Conservation (phyloP, 1,284 basidiomycete genomes). For the Flammula alnicola region DNA sequence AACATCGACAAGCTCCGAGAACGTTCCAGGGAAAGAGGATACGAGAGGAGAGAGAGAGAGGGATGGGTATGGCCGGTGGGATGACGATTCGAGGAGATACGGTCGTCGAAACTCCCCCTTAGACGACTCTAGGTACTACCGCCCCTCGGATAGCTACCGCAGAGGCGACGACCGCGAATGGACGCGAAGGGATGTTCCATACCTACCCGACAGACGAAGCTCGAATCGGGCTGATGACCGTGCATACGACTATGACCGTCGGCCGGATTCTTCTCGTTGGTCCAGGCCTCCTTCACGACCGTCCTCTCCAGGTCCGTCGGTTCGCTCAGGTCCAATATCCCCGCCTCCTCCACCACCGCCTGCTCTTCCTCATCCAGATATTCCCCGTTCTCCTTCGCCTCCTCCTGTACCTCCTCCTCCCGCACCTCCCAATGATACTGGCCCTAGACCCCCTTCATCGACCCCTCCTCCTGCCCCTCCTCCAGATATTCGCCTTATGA, state of each 20-base stretch:
- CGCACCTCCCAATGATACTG: conserved; percentile 20
- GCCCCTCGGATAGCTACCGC: conserved; percentile 33
- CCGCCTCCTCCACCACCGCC: conserved; percentile 19
- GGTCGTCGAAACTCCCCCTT: conserved; percentile 15
- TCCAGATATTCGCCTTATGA: conserved; percentile 39
- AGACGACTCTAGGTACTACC: conserved; percentile 33
- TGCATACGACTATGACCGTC: conserved; percentile 31
- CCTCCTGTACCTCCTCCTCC: conserved; percentile 22
- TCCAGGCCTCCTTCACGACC: conserved; percentile 23
- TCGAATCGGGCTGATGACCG: conserved; percentile 19
- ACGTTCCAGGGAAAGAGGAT: conserved; percentile 23
- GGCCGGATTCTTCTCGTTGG: no score
- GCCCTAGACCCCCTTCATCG: conserved; percentile 41
- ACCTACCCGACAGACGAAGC: conserved; percentile 27
- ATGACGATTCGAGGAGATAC: conserved; percentile 21
- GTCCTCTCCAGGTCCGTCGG: conserved; percentile 17
- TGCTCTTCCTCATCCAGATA: conserved; percentile 16
- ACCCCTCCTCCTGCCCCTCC: conserved; percentile 51
- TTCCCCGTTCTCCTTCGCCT: conserved; percentile 20
- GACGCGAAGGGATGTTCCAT: conserved; percentile 31
- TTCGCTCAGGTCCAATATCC: conserved; percentile 17
- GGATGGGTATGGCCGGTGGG: conserved; percentile 28
- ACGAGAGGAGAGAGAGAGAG: conserved; percentile 28
- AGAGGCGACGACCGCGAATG: conserved; percentile 37
- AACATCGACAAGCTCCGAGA: conserved; percentile 9